Evolutionary conservation across 177 flowering plant genomes (phyloP), one percentile per base, ranked within the genome.

Genomic region (Vitis hybrid): DNA sequence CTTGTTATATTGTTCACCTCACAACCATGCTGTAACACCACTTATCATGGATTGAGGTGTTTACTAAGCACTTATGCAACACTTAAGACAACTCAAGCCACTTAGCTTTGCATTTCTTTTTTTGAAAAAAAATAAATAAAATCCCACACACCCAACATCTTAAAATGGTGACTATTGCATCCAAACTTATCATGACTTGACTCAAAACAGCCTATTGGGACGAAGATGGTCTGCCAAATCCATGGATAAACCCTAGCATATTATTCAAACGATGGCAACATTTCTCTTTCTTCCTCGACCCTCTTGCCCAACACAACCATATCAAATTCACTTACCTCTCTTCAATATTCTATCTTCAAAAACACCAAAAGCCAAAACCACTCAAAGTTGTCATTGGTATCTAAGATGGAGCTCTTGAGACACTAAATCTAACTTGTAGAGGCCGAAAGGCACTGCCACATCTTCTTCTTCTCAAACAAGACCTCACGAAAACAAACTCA

Each of bases 381-480:
- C 34, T 64, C 34, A 66, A 34, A 50, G 72, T 78, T 3, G 19
- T 82, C 71, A 54, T 63, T 21, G 65, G 68, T 51, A 64, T 34
- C 17, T 62, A 51, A 6, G 80, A 78, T 55, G 86, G 84, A 34
- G 81, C 78, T 39, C 26, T 66, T 11, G 85, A 84, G 62, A 30
- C 91, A 2, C 77, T 85, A 6, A 85, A 80, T 61, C 77, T 87
- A 2, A 18, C 77, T 34, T 82, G 91, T 68, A 76, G 87, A 19
- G 87, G 87, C 68, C 75, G 88, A 50, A 89, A 75, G 66, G 72
- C 39, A 8, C 82, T 51, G 8, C 72, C 18, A 56, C 81, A 1
- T 15, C 86, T 32, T n/a, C 78, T 12, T 14, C 84, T 30, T n/a
- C 80, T 51, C 11, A 80, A 3, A 8, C 77, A 5, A 71, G 81